Evolutionary conservation across 2,329 filamentous ascomycete species (phyloP).

Genomic region (Macrophomina pseudophaseolina): DNA sequence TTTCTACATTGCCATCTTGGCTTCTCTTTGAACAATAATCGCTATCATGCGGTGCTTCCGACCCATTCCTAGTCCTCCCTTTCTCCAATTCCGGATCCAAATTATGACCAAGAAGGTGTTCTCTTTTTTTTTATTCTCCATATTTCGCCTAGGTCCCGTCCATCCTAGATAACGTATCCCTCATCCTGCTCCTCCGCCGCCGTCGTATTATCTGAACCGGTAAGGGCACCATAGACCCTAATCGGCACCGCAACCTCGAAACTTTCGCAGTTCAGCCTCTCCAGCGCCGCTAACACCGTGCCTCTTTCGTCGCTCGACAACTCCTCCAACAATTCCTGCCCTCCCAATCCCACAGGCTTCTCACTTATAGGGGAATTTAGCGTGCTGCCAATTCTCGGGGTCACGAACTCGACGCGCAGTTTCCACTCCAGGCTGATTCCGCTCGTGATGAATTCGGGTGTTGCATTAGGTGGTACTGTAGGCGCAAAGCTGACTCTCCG

Average conservation of each 20-base stretch:
- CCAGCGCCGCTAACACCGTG: constrained; percentile 75
- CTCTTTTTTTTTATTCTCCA: neutral
- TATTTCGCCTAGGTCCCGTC: neutral
- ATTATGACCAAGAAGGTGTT: neutral
- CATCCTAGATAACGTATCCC: constrained; percentile 39
- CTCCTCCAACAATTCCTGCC: constrained; percentile 69
- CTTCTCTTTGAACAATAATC: constrained; percentile 7
- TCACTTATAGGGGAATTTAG: constrained; percentile 34
- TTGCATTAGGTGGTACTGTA: constrained; percentile 80
- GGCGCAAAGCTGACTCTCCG: constrained; percentile 79
- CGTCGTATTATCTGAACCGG: constrained; percentile 41
- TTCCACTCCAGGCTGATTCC: constrained; percentile 89
- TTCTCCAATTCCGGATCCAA: neutral
- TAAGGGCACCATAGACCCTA: constrained; percentile 71
- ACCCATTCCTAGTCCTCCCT: neutral
- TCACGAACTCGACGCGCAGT: constrained; percentile 89
- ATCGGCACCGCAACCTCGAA: constrained; percentile 89
- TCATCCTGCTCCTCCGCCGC: constrained; percentile 35
- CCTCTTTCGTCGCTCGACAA: constrained; percentile 80
- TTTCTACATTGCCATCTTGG: constrained; percentile 14
- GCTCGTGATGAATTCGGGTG: constrained; percentile 89
- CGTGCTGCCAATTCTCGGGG: constrained; percentile 59
- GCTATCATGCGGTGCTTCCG: neutral
- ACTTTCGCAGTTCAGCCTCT: constrained; percentile 81
- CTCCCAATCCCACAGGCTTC: constrained; percentile 36